Evolutionary conservation across 306 rosid genomes (phyloP).

Genomic region (Aeschynomene evenia): DNA sequence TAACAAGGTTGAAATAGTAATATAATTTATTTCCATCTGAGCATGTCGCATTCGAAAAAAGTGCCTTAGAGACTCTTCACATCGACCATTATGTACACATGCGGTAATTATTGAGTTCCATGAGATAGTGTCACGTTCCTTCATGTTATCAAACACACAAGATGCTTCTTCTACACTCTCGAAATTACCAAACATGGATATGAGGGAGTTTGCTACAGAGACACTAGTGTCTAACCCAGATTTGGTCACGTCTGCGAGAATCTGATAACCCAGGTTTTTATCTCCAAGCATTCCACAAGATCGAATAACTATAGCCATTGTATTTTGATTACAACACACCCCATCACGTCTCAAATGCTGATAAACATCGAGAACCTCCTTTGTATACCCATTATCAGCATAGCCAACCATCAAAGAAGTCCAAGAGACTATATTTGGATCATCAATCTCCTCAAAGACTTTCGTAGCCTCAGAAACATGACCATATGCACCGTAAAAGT

Average conservation of each 20-base stretch:
- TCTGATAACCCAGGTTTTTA: slow-evolving; percentile 61
- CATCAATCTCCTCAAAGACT: slow-evolving; percentile 73
- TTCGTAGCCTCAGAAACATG: slow-evolving; percentile 45
- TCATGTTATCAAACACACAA: slow-evolving; percentile 67
- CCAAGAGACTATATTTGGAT: slow-evolving; percentile 85
- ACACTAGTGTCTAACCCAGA: slow-evolving; percentile 58
- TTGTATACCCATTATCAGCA: slow-evolving; percentile 50
- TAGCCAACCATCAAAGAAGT: slow-evolving; percentile 84
- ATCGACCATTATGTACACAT: slow-evolving; percentile 51
- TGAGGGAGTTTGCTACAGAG: slow-evolving; percentile 76
- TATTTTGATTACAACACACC: slow-evolving; percentile 63
- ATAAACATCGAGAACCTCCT: slow-evolving; percentile 55
- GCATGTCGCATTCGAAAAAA: slow-evolving; percentile 59
- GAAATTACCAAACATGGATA: slow-evolving; percentile 72
- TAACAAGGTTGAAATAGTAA: slow-evolving; percentile 62
- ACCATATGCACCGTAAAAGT: slow-evolving; percentile 66
- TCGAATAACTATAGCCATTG: slow-evolving; percentile 59
- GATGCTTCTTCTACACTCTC: slow-evolving; percentile 56
- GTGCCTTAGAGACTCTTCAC: slow-evolving; percentile 56
- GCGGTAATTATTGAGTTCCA: slow-evolving; percentile 93
- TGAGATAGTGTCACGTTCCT: slow-evolving; percentile 70
- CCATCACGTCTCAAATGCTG: slow-evolving; percentile 46
- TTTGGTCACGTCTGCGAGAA: slow-evolving; percentile 67
- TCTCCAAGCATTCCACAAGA: slow-evolving; percentile 73
- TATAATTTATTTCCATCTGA: slow-evolving; percentile 49